Conservation (phyloP, 2,329 filamentous ascomycete genomes). For the Penicillium sp. region DNA sequence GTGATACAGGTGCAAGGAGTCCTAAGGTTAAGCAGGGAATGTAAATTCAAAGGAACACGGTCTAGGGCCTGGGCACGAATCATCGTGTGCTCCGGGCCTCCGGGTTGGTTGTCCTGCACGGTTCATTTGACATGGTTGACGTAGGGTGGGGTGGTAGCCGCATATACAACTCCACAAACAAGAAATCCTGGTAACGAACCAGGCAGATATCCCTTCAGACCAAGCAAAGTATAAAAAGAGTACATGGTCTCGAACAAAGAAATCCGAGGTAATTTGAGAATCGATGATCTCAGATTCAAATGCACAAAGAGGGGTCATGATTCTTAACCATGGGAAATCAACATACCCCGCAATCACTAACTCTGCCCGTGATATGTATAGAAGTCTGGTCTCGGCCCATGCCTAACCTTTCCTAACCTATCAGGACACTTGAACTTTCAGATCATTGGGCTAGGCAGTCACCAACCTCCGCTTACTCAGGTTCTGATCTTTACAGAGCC, state of each 20-base stretch:
- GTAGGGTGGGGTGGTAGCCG: constrained; percentile 2
- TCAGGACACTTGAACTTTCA: not conserved
- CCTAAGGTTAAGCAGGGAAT: not conserved
- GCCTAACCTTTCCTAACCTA: not conserved
- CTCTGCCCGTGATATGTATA: not conserved
- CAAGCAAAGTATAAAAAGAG: too few relatives aligned
- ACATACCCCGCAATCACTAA: not conserved
- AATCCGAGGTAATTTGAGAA: not conserved
- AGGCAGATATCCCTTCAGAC: not conserved
- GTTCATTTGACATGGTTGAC: constrained; percentile 5
- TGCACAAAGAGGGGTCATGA: not conserved
- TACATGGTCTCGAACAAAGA: not conserved
- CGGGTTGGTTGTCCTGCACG: constrained; percentile 9
- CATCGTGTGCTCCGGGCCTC: constrained; percentile 15
- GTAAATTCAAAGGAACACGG: not conserved
- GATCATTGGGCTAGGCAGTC: too few relatives aligned
- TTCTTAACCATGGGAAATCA: not conserved
- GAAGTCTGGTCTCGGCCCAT: not conserved
- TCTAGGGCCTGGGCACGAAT: constrained; percentile 8
- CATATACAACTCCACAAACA: not conserved
- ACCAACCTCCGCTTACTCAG: not conserved
- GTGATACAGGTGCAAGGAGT: constrained; percentile 1
- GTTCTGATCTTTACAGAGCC: not conserved
- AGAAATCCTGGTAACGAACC: not conserved
- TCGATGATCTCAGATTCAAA: not conserved